These are phyloP conservation scores for Podila epicladia DNA, from an alignment of 192 early-diverging fungal species.

Conservation along the genomic window DNA sequence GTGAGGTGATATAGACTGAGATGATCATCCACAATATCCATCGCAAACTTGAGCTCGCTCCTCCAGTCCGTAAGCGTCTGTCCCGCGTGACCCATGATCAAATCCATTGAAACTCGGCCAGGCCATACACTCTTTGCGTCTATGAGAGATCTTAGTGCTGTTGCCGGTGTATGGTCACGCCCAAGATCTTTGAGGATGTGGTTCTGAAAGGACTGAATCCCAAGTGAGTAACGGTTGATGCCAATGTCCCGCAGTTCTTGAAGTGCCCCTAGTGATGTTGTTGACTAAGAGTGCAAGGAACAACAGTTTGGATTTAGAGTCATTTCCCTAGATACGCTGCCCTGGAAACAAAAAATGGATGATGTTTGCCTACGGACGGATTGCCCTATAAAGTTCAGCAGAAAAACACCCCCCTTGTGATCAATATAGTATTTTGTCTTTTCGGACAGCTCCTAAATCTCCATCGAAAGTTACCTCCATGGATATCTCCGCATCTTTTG, in stretches of 20 bases:
- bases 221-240: constrained; percentile 62
- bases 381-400: background rate
- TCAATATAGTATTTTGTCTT: too few species aligned
- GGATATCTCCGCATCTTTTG: constrained; percentile 54
- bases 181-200: constrained; percentile 50
- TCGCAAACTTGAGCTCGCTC: constrained; percentile 52
- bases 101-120: constrained; percentile 57
- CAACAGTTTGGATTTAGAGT: background rate
- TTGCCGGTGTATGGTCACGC: constrained; percentile 56
- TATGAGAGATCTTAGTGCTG: constrained; percentile 52
- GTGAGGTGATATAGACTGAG: constrained; percentile 65
- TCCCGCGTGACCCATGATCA: constrained; percentile 62
- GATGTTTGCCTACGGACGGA: background rate
- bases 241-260: constrained; percentile 51
- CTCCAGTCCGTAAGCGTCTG: constrained; percentile 57
- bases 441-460: too few species aligned
- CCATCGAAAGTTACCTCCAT: constrained; percentile 55
- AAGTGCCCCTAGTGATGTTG: constrained; percentile 36
- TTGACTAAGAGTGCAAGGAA: constrained; percentile 31
- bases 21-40: constrained; percentile 60
- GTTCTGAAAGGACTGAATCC: constrained; percentile 62
- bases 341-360: background rate
- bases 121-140: constrained; percentile 56
- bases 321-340: too few species aligned
- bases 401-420: background rate